These are phyloP conservation scores for Colletotrichum kahawae DNA, from an alignment of 2,329 filamentous ascomycete genomes.

Conservation along the genomic window DNA sequence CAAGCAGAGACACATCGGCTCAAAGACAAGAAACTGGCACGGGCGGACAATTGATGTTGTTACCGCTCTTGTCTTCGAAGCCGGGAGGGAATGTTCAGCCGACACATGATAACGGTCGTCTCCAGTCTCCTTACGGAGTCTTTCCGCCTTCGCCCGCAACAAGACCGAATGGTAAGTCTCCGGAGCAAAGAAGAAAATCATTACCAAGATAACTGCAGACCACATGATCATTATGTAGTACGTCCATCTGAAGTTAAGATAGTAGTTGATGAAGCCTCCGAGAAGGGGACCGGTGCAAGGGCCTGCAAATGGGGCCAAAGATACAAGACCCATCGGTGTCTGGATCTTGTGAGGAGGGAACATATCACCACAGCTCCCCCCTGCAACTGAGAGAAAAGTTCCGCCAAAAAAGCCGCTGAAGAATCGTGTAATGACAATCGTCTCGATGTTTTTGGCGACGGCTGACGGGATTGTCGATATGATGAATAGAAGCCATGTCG, in stretches of 20 bases:
- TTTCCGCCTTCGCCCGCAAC: constrained; percentile 73
- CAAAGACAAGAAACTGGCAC: constrained; percentile 77
- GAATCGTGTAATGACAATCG: constrained; percentile 79
- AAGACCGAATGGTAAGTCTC: constrained; percentile 83
- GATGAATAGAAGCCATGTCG: constrained; percentile 75
- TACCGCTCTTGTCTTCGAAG: constrained; percentile 55
- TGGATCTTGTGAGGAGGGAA: constrained; percentile 73
- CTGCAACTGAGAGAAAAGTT: constrained; percentile 74
- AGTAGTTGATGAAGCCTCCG: constrained; percentile 85
- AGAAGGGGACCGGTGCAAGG: constrained; percentile 63
- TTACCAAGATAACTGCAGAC: constrained; percentile 65
- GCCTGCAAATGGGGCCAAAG: constrained; percentile 67
- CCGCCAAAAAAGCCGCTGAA: constrained; percentile 74
- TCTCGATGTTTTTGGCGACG: constrained; percentile 77
- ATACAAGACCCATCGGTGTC: constrained; percentile 83
- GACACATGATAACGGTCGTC: constrained; percentile 77
- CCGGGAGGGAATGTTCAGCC: constrained; percentile 71
- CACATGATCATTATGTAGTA: constrained; percentile 87
- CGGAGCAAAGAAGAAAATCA: constrained; percentile 75
- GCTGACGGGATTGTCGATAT: constrained; percentile 83
- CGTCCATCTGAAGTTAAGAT: constrained; percentile 77
- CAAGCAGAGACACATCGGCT: constrained; percentile 84
- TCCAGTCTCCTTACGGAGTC: constrained; percentile 73
- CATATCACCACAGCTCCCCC: constrained; percentile 83
- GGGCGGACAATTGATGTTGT: constrained; percentile 67